Conservation (phyloP, 441 rosid genomes). For the Hypseocharis bilobata region DNA sequence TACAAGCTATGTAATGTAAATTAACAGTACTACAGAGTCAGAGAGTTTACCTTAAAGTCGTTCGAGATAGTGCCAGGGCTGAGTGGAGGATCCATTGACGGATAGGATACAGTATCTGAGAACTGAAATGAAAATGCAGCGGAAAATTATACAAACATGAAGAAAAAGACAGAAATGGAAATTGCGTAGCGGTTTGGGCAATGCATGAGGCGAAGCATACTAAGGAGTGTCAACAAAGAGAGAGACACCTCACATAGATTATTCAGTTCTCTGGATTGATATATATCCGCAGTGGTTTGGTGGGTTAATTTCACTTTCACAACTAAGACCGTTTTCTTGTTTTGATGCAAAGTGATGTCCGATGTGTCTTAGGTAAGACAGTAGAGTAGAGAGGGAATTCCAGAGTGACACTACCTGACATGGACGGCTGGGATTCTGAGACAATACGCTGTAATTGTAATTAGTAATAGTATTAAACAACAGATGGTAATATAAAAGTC, state of each 20-base stretch:
- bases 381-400: constrained; percentile 6
- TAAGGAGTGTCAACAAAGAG: not conserved
- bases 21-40: not conserved
- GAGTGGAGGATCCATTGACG: constrained; percentile 25
- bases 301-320: not conserved
- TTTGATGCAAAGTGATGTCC: no score
- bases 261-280: constrained; percentile 4
- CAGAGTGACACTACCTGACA: constrained; percentile 12
- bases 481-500: constrained; percentile 7
- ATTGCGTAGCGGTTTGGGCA: constrained; percentile 14
- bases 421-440: constrained; percentile 18
- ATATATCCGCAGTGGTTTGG: constrained; percentile 4
- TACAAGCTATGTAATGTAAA: no score
- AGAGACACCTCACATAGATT: constrained; percentile 6
- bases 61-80: constrained; percentile 15
- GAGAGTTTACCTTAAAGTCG: constrained; percentile 23
- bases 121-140: constrained; percentile 2
- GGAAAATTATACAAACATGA: not conserved
- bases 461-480: not conserved
- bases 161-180: not conserved
- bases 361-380: not conserved
- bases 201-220: constrained; percentile 12
- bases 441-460: not conserved
- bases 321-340: not conserved
- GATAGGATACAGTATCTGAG: not conserved